Percentiles rank a stretch among this genome's conserved stretches.
These are phyloP conservation scores for Madurella mycetomatis DNA, from an alignment of 2,329 filamentous ascomycete species.

Conservation along the genomic window DNA sequence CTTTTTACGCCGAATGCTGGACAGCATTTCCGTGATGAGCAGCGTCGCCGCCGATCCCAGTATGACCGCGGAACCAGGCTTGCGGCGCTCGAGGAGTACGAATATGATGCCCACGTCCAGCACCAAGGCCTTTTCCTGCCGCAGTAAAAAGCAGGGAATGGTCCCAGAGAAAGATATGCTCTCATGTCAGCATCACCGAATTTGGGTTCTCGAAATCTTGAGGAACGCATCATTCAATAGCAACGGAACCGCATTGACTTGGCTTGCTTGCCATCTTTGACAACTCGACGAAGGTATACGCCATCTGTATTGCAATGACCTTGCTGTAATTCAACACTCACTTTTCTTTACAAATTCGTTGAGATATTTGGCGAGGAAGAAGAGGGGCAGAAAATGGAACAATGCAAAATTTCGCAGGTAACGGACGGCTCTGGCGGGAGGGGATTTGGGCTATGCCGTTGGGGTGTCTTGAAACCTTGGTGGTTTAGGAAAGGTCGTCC, in stretches of 20 bases:
- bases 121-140: conserved; percentile 31
- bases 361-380: conserved; percentile 11
- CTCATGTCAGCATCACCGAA: not conserved
- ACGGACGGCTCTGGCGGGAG: conserved; percentile 9
- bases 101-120: conserved; percentile 39
- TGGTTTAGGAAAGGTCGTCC: conserved; percentile 27
- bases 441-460: conserved; percentile 25
- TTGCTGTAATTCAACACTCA: conserved; percentile 19
- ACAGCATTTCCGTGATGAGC: conserved; percentile 68
- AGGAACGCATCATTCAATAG: conserved; percentile 5
- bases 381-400: not conserved
- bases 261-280: conserved; percentile 22
- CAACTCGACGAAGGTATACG: conserved; percentile 20
- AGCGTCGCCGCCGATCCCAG: conserved; percentile 70
- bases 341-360: conserved; percentile 19
- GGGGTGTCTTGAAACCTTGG: conserved; percentile 23
- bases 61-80: conserved; percentile 77
- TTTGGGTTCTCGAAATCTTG: not conserved
- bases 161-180: not conserved
- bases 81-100: conserved; percentile 61
- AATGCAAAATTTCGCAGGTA: conserved; percentile 2
- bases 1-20: conserved; percentile 77
- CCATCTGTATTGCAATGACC: conserved; percentile 21
- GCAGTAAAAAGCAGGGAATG: conserved; percentile 16
- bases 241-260: conserved; percentile 5